Percentiles rank a stretch among this genome's conserved stretches.
phyloP scores from a whole-genome alignment of 2,329 filamentous ascomycete species.

The Hymenotorrendiella dingleyae region DNA sequence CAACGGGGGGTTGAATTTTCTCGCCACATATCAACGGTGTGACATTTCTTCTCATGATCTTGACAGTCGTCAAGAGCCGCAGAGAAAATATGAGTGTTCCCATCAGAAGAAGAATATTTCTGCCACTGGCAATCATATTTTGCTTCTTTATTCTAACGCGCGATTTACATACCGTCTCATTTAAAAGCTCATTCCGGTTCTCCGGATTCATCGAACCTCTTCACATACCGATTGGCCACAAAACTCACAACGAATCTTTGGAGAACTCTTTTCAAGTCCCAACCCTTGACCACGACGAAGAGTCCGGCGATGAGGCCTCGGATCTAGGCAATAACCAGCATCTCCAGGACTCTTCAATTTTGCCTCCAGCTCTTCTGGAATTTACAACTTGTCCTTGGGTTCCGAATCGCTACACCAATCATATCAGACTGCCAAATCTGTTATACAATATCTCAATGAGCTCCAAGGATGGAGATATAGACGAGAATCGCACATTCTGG shows the following conservation, averaged over 20 bases:
- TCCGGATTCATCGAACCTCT: background rate
- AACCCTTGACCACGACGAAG: too few relatives aligned
- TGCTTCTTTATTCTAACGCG: conserved; percentile 3
- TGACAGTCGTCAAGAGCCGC: too few relatives aligned
- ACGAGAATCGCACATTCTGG: conserved; percentile 30
- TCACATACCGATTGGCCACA: background rate
- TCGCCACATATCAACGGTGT: too few relatives aligned
- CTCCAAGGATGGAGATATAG: conserved; percentile 12
- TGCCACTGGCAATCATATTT: conserved; percentile 15
- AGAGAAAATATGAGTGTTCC: conserved; percentile 1
- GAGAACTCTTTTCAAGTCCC: too few relatives aligned
- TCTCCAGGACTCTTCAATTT: too few relatives aligned
- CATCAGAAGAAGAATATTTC: conserved; percentile 10
- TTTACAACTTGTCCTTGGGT: conserved; percentile 13
- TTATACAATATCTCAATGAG: conserved; percentile 34
- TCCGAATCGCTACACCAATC: conserved; percentile 30
- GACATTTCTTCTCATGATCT: too few relatives aligned
- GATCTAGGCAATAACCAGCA: too few relatives aligned
- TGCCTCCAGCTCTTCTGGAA: conserved; percentile 11
- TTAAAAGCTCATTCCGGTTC: background rate
- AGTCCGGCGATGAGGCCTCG: too few relatives aligned
- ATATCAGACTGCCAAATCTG: conserved; percentile 30
- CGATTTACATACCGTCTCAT: background rate
- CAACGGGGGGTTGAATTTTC: too few relatives aligned
- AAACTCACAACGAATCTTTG: background rate